A percentile compares a stretch with the other conserved stretches of the same genome.
Evolutionary conservation across 768 basidiomycete genomes (phyloP).

Genomic region (Paxillus rubicundulus): DNA sequence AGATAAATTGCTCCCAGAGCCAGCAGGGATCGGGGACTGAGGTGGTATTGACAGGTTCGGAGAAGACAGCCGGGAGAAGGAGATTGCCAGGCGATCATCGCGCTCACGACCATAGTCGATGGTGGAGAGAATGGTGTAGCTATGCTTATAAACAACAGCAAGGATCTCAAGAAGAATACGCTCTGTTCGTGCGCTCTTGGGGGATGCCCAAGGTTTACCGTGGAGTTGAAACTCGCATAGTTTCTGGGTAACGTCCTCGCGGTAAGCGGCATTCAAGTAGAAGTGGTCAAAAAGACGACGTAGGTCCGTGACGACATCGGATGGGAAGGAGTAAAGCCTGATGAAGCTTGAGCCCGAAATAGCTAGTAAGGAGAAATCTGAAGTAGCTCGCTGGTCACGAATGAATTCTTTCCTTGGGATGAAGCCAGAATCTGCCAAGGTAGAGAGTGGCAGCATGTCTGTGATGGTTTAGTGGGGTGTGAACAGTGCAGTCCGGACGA

Average conservation of each 20-base stretch:
- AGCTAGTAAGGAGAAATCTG: slow-evolving; percentile 68
- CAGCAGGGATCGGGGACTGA: slow-evolving; percentile 38
- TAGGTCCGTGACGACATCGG: slow-evolving; percentile 48
- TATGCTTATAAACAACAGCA: slow-evolving; percentile 57
- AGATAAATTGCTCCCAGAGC: slow-evolving; percentile 36
- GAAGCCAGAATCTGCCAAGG: slow-evolving; percentile 47
- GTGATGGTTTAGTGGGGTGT: slow-evolving; percentile 23
- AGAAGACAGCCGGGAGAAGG: slow-evolving; percentile 56
- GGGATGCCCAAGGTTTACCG: slow-evolving; percentile 70
- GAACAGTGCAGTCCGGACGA: slow-evolving; percentile 19
- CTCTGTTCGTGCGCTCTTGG: slow-evolving; percentile 65
- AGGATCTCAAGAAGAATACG: slow-evolving; percentile 69
- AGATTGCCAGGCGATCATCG: slow-evolving; percentile 69
- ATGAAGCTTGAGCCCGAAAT: slow-evolving; percentile 61
- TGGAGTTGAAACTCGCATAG: slow-evolving; percentile 66
- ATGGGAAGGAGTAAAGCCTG: slow-evolving; percentile 68
- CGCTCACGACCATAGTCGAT: slow-evolving; percentile 76
- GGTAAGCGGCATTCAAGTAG: slow-evolving; percentile 41
- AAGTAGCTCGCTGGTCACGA: slow-evolving; percentile 51
- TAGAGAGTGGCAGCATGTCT: slow-evolving; percentile 32
- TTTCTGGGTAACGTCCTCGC: slow-evolving; percentile 56
- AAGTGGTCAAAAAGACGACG: slow-evolving; percentile 53
- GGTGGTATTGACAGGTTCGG: slow-evolving; percentile 37
- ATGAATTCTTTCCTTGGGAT: slow-evolving; percentile 73
- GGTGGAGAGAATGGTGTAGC: slow-evolving; percentile 62